Conservation (phyloP, 768 basidiomycete genomes). For the Termitomyces titanicus region DNA sequence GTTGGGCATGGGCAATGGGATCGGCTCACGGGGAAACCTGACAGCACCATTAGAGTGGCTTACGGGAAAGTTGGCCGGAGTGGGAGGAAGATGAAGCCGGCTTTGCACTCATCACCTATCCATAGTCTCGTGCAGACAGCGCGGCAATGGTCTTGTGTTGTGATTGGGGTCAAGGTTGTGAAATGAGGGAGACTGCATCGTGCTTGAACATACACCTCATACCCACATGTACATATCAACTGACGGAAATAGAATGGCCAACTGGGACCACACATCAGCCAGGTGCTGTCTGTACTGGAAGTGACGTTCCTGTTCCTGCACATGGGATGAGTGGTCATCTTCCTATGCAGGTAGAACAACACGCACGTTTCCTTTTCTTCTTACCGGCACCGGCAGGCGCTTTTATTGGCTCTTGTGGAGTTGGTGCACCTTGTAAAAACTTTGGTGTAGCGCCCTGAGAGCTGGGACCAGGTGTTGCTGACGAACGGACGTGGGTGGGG, state of each 20-base stretch:
- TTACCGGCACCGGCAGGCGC: constrained; percentile 50
- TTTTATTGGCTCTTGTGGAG: constrained; percentile 47
- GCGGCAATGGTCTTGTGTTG: not conserved
- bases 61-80: constrained; percentile 69
- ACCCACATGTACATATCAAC: not conserved
- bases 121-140: not conserved
- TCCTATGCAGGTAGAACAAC: not conserved
- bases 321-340: constrained; percentile 2
- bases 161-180: not conserved
- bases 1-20: constrained; percentile 56
- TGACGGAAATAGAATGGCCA: not conserved
- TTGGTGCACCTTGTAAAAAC: constrained; percentile 27
- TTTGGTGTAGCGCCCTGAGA: constrained; percentile 26
- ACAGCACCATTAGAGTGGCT: constrained; percentile 80
- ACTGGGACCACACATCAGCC: constrained; percentile 13
- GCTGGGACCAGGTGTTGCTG: constrained; percentile 38
- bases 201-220: not conserved
- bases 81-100: constrained; percentile 41
- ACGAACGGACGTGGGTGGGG: constrained; percentile 30
- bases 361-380: constrained; percentile 77
- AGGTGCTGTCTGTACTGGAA: constrained; percentile 30
- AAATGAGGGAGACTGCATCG: not conserved
- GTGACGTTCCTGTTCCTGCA: constrained; percentile 31
- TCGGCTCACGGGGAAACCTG: constrained; percentile 56
- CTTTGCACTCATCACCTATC: not conserved